Base-by-base conservation (phyloP, 495 filamentous ascomycete genomes). In the Podospora bellae-mahoneyi region DNA sequence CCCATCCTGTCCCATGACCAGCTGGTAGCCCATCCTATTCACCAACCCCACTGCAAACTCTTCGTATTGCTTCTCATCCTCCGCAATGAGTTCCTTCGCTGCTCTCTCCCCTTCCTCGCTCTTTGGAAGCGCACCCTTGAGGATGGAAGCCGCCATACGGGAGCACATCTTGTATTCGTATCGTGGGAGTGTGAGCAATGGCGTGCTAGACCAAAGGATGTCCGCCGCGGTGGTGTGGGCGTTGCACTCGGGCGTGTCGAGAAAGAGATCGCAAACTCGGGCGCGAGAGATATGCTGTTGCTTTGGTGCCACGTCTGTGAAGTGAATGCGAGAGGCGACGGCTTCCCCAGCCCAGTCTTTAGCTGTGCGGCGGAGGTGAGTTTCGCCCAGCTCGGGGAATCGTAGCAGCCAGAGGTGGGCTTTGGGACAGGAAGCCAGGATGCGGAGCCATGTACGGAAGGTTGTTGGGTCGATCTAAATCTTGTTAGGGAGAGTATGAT, bases 151-250 rank as follows among this genome's bases (percentile, higher is more conserved):
- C 23, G 95, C 95, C 91, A 99, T 98, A 62, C 96, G 89, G 56
- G 92, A 96, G 78, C 96, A 98, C 95, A 99, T 99, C 81, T 99
- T 99, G 78, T 97, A 97, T 64, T 88, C 85, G 78, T 97, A 95
- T 34, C 94, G 86, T n/a, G 94, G 93, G n/a, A 94, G 84, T 0
- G 95, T 99, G 64, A 98, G 82, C 63, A 99, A 83, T 44, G 95
- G 95, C 5, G 96, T 99, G 64, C 92, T 93, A 59, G 91, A 94
- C 95, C 95, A 99, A 23, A 98, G 83, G 9, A 98, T 90, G 74
- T 99, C 95, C 5, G 95, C 96, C 7, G 95, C 94, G 0, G 95
- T 99, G 20, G 96, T 99, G 79, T 99, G 95, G 5, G 93, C 95
- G 76, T 98, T 98, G 81, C 95, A 99, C 80, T 99, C 95, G 4